Evolutionary conservation across 805 yeast genomes (phyloP).

Genomic region (Monosporozyma yasuniensis): DNA sequence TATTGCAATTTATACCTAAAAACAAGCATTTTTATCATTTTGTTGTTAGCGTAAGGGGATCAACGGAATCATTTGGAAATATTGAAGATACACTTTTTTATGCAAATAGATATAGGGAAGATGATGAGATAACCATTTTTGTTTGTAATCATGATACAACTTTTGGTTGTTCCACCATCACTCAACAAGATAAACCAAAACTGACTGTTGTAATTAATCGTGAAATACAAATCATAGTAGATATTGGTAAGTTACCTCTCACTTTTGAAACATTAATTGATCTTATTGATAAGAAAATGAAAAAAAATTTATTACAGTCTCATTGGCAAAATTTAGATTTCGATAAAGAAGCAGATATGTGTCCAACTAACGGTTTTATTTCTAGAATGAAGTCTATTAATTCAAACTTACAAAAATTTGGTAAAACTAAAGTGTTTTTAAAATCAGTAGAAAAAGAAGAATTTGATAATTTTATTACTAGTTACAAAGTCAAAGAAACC

Average conservation of each 20-base stretch:
- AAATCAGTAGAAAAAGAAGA: neutral
- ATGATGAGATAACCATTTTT: neutral
- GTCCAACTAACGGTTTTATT: neutral
- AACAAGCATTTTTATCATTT: no score
- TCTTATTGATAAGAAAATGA: neutral
- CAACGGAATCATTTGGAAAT: neutral
- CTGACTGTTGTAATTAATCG: neutral
- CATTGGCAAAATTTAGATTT: neutral
- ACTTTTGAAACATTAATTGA: neutral
- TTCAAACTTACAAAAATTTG: neutral
- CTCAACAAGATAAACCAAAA: neutral
- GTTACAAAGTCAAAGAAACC: neutral
- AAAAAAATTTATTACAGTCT: neutral
- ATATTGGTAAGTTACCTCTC: neutral
- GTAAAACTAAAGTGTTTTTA: neutral
- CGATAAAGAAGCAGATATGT: neutral
- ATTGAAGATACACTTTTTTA: neutral
- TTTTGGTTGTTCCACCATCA: neutral
- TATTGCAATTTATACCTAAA: neutral
- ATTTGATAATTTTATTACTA: no score
- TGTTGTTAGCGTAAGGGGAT: neutral
- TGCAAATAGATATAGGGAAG: neutral
- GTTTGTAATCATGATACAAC: no score
- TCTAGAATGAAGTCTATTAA: neutral
- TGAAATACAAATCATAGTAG: neutral